These are phyloP conservation scores for Trametes cingulata DNA, from an alignment of 768 basidiomycete genomes.

Conservation along the genomic window DNA sequence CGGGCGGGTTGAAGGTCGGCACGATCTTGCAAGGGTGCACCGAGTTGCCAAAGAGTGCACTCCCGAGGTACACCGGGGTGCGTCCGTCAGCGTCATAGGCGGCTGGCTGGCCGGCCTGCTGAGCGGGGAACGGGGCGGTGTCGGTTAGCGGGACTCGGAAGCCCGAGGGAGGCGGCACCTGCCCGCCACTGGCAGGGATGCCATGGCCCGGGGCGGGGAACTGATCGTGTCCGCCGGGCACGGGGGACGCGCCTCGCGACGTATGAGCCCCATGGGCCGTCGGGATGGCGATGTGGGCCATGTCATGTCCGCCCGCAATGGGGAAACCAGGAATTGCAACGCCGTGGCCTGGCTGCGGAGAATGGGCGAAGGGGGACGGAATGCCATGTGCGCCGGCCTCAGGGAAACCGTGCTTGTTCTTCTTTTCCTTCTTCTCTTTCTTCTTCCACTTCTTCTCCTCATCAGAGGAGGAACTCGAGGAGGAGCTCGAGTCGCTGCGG, in stretches of 20 bases:
- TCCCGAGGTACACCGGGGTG: conserved; percentile 70
- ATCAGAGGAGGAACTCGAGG: conserved; percentile 25
- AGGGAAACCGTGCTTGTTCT: conserved; percentile 24
- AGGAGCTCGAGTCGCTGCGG: conserved; percentile 26
- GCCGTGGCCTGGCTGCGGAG: background rate
- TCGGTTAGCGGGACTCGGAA: conserved; percentile 59
- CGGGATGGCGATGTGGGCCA: conserved; percentile 15
- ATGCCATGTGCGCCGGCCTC: background rate
- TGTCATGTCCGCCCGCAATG: background rate
- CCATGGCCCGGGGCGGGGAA: conserved; percentile 10
- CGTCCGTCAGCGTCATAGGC: conserved; percentile 57
- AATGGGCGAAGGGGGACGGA: conserved; percentile 3
- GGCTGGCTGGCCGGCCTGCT: conserved; percentile 50
- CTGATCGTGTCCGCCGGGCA: background rate
- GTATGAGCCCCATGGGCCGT: background rate
- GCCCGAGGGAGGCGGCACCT: conserved; percentile 58
- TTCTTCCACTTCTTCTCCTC: conserved; percentile 33
- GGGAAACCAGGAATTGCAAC: conserved; percentile 12
- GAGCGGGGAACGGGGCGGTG: conserved; percentile 39
- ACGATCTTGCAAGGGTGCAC: conserved; percentile 87
- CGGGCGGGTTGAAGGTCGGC: conserved; percentile 52
- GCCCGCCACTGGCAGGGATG: background rate
- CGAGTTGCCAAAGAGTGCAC: conserved; percentile 61
- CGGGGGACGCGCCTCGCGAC: background rate
- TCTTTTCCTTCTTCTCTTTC: conserved; percentile 32